Conservation (phyloP, 208 protist species). For the Trichomonas gallinae region DNA sequence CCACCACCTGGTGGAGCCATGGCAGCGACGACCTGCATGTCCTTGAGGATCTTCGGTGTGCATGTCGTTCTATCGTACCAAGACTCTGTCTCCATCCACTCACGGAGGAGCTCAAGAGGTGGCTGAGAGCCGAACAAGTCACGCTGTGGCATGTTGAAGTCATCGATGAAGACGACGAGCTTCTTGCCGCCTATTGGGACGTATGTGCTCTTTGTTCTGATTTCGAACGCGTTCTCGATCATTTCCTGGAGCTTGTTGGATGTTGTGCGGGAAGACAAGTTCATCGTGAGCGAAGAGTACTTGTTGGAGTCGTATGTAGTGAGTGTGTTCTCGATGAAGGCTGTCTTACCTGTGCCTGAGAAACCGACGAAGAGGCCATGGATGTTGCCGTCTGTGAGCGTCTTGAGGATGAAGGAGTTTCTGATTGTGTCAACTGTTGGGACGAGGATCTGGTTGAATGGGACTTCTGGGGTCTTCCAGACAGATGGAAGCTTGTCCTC, state of each 20-base stretch:
- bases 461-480: slow-evolving; percentile 62
- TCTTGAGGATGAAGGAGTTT: slow-evolving; percentile 72
- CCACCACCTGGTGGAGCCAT: slow-evolving; percentile 78
- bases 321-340: slow-evolving; percentile 66
- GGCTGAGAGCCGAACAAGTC: slow-evolving; percentile 88
- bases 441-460: slow-evolving; percentile 80
- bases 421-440: slow-evolving; percentile 88
- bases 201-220: slow-evolving; percentile 82
- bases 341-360: slow-evolving; percentile 85
- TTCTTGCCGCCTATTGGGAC: slow-evolving; percentile 65
- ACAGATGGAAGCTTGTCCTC: slow-evolving; percentile 59
- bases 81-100: slow-evolving; percentile 85
- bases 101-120: slow-evolving; percentile 80
- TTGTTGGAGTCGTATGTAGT: slow-evolving; percentile 39
- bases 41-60: slow-evolving; percentile 68
- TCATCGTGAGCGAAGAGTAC: slow-evolving; percentile 67
- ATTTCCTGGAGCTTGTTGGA: slow-evolving; percentile 76
- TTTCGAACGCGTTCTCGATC: slow-evolving; percentile 81
- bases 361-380: slow-evolving; percentile 76
- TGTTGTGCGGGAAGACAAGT: slow-evolving; percentile 81
- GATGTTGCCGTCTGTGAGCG: slow-evolving; percentile 60
- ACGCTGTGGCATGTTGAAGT: slow-evolving; percentile 91
- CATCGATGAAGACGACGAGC: slow-evolving; percentile 86
- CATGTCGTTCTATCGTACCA: slow-evolving; percentile 87
- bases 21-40: slow-evolving; percentile 82